These are phyloP conservation scores for Castanea mollissima DNA, from an alignment of 306 rosid genomes.

Conservation along the genomic window DNA sequence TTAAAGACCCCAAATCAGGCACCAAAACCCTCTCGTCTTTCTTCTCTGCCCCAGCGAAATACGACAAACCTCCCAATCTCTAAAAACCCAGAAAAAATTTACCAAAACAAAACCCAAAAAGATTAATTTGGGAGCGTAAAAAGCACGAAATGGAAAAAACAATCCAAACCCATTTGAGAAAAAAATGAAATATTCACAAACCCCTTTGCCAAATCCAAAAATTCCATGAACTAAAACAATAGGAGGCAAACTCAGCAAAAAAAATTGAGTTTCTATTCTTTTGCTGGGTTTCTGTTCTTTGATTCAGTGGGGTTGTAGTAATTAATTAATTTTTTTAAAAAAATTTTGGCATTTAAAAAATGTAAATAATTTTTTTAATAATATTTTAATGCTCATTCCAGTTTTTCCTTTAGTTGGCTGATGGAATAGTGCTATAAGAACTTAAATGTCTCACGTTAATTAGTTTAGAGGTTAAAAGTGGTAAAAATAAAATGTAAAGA, in stretches of 20 bases:
- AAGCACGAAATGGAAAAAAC: background rate
- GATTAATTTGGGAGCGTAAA: background rate
- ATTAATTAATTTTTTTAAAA: too few relatives aligned
- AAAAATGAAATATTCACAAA: background rate
- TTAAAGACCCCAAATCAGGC: constrained; percentile 95
- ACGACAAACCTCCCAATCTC: constrained; percentile 86
- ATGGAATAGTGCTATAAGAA: too few relatives aligned
- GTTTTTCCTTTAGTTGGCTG: too few relatives aligned
- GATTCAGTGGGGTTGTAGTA: too few relatives aligned
- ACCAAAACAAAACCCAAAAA: background rate
- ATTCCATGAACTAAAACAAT: constrained; percentile 94
- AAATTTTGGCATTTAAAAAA: too few relatives aligned
- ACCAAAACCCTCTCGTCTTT: constrained; percentile 94
- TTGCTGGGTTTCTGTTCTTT: too few relatives aligned
- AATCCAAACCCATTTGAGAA: background rate
- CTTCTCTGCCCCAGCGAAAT: constrained; percentile 97
- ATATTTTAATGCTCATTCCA: too few relatives aligned
- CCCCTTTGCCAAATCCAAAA: constrained; percentile 98
- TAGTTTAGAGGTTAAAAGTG: too few relatives aligned
- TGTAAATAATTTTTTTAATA: too few relatives aligned
- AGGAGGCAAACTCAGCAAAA: constrained; percentile 53
- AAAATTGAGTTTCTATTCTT: too few relatives aligned
- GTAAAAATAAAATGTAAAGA: too few relatives aligned
- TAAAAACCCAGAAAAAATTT: constrained; percentile 16
- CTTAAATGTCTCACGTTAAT: too few relatives aligned